Conservation (phyloP, 2,329 filamentous ascomycete species). For the Monosporascus sp. region DNA sequence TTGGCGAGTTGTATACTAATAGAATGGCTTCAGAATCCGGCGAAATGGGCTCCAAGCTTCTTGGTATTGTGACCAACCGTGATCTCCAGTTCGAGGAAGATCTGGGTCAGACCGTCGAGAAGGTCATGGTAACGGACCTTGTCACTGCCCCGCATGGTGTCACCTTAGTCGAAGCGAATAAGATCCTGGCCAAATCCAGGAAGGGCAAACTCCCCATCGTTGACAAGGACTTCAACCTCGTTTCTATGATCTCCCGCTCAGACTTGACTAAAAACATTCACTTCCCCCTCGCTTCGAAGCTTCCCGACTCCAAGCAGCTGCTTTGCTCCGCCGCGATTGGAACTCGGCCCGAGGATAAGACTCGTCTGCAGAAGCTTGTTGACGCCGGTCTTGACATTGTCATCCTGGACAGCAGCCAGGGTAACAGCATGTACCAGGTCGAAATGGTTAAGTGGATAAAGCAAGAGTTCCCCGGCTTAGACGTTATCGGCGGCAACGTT, state of each 20-base stretch:
- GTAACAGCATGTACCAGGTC: slow-evolving; percentile 97
- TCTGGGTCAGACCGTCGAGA: slow-evolving; percentile 64
- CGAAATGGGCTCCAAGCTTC: slow-evolving; percentile 87
- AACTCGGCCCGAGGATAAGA: slow-evolving; percentile 89
- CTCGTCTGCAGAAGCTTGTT: slow-evolving; percentile 77
- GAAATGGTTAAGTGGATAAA: slow-evolving; percentile 98
- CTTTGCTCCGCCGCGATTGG: slow-evolving; percentile 94
- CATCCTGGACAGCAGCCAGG: slow-evolving; percentile 91
- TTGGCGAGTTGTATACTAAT: slow-evolving; percentile 31
- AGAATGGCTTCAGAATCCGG: slow-evolving; percentile 64
- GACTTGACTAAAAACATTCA: slow-evolving; percentile 98
- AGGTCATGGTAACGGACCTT: slow-evolving; percentile 93
- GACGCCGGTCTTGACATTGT: slow-evolving; percentile 95
- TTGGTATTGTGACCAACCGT: slow-evolving; percentile 96
- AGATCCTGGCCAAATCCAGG: slow-evolving; percentile 88
- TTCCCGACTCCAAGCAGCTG: slow-evolving; percentile 94
- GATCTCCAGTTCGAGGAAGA: slow-evolving; percentile 96
- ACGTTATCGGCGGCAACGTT: slow-evolving; percentile 97
- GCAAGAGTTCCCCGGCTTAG: slow-evolving; percentile 73
- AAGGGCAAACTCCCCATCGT: slow-evolving; percentile 97
- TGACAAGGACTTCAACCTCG: slow-evolving; percentile 74
- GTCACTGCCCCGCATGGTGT: slow-evolving; percentile 82
- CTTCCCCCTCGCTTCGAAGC: slow-evolving; percentile 93
- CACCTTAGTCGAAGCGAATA: slow-evolving; percentile 82
- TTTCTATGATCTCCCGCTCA: slow-evolving; percentile 88